Evolutionary conservation across 306 rosid species (phyloP).

Genomic region (Sesbania bispinosa): DNA sequence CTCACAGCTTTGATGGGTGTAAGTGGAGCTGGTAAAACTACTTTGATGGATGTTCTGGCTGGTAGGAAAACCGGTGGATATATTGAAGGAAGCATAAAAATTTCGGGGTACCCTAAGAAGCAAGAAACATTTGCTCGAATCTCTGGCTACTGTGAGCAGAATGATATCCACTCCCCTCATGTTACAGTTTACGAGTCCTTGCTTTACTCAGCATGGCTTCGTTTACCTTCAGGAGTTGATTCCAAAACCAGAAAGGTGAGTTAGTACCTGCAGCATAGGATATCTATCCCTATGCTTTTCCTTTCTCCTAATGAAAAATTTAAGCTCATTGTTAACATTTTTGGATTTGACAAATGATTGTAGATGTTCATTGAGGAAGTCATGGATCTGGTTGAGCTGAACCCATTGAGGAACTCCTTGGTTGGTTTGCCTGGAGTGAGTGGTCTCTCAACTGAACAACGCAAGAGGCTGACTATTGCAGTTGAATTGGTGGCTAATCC

Average conservation of each 20-base stretch:
- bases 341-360: constrained; percentile 15
- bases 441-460: constrained; percentile 89
- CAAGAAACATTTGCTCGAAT: constrained; percentile 63
- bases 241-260: constrained; percentile 46
- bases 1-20: constrained; percentile 80
- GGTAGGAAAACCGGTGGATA: constrained; percentile 69
- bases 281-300: neutral
- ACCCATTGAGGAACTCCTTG: constrained; percentile 44
- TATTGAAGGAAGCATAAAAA: constrained; percentile 42
- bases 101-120: constrained; percentile 62
- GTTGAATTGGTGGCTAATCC: constrained; percentile 90
- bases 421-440: constrained; percentile 71
- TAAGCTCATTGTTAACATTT: neutral
- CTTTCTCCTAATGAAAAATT: neutral
- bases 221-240: constrained; percentile 53
- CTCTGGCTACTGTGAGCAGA: constrained; percentile 67
- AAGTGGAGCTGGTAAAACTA: constrained; percentile 76
- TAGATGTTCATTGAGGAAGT: constrained; percentile 82
- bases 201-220: constrained; percentile 63
- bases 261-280: neutral
- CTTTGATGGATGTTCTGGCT: constrained; percentile 65
- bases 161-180: constrained; percentile 67
- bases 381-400: constrained; percentile 56
- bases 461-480: constrained; percentile 82
- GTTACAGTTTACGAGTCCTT: constrained; percentile 60